phyloP scores from a whole-genome alignment of 768 basidiomycete species.

The Auriscalpium vulgare region DNA sequence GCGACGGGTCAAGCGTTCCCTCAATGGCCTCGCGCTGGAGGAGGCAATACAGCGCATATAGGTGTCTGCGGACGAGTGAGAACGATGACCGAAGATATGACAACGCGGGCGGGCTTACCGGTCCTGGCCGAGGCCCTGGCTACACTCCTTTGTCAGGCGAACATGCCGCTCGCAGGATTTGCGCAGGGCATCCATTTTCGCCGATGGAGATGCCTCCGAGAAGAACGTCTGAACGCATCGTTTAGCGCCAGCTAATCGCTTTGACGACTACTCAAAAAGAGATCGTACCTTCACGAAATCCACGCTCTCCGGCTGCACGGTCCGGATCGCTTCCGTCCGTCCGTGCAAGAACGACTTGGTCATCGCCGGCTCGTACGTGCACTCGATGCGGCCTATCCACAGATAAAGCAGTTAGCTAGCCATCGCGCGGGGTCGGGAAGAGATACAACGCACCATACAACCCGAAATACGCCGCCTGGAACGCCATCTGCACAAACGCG shows the following conservation, averaged over 20 bases:
- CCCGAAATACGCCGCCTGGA: constrained; percentile 93
- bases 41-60: constrained; percentile 62
- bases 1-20: constrained; percentile 3
- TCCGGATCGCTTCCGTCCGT: constrained; percentile 89
- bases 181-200: constrained; percentile 64
- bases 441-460: constrained; percentile 55
- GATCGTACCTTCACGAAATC: constrained; percentile 68
- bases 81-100: not conserved
- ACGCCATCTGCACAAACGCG: constrained; percentile 98
- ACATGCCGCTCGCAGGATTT: no score
- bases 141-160: no score
- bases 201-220: constrained; percentile 58
- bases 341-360: constrained; percentile 94
- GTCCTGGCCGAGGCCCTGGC: no score
- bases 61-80: no score
- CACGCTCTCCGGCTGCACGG: constrained; percentile 81
- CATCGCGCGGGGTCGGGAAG: no score
- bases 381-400: constrained; percentile 68
- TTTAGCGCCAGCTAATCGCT: no score
- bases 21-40: constrained; percentile 65
- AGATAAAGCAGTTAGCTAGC: not conserved
- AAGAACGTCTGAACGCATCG: constrained; percentile 58
- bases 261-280: no score
- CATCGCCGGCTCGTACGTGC: constrained; percentile 98
- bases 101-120: no score